Evolutionary conservation across 306 rosid genomes (phyloP), one percentile per base, ranked within the genome.

Genomic region (Hippophae gyantsensis): DNA sequence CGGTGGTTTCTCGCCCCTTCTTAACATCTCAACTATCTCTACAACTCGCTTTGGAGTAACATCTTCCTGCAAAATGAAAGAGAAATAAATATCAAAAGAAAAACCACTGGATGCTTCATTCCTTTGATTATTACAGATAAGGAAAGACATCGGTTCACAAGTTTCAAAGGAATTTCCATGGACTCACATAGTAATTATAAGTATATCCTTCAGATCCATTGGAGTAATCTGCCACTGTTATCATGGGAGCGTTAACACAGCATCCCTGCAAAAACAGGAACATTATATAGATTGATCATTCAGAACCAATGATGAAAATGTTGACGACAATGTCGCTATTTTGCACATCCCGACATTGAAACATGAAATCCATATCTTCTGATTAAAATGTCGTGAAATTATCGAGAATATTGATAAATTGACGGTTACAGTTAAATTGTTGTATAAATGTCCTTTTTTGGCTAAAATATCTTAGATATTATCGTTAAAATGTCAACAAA

Each of bases 191-290:
- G 66, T 93, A 93, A 60, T 93, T 93, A 62, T 93, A 93, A 3
- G 95, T 70, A 63, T 93, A 93, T 71, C 94, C 97, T 79, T 86
- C 90, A 0, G 94, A 93, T 73, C 97, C 97, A 50, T 82, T 88
- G 9, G 99, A 93, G 76, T 93, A 93, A 71, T 93, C 99, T 41
- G 97, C 99, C 23, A 93, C 99, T 10, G 99, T 93, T 62, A 93
- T 86, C 99, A 93, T 93, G 48, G 99, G 97, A 56, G 99, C 99
- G 65, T 93, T 93, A 61, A 93, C 99, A 62, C 97, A 93, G 70
- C 84, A 86, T 61, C 99, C 99, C 99, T 93, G 81, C 79, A 78
- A 56, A 62, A 69, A 43, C 72, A 43, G 58, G 73, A 68, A 27
- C 62, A 48, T 48, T 71, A 32, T 32, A 32, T 58, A 61, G 18